A percentile compares a stretch with the other conserved stretches of the same genome.
These are phyloP conservation scores for Candida jianshihensis DNA, from an alignment of 805 yeast species.

Conservation along the genomic window DNA sequence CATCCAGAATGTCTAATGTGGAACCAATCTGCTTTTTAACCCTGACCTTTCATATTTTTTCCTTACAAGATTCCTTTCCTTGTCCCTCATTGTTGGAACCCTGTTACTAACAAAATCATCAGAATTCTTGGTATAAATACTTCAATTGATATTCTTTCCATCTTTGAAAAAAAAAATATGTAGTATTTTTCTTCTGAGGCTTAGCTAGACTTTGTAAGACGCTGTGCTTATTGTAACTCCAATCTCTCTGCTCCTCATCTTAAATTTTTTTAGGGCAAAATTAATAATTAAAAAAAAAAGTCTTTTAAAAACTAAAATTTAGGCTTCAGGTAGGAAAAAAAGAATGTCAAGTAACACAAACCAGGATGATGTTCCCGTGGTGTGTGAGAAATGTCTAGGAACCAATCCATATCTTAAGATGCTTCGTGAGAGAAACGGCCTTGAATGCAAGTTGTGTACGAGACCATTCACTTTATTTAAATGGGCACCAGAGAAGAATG, in stretches of 20 bases:
- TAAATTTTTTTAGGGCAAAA: no score
- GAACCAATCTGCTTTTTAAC: slow-evolving; percentile 66
- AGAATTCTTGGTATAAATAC: no score
- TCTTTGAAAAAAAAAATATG: no score
- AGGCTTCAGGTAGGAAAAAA: no score
- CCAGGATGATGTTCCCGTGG: slow-evolving; percentile 38
- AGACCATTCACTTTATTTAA: slow-evolving; percentile 76
- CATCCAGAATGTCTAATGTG: slow-evolving; percentile 59
- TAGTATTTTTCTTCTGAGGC: no score
- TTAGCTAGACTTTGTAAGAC: no score
- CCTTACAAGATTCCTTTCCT: background rate
- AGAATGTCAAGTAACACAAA: no score
- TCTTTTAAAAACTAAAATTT: no score
- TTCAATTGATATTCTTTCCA: no score
- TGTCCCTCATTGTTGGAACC: background rate
- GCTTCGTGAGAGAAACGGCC: slow-evolving; percentile 64
- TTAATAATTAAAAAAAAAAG: no score
- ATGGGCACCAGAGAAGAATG: slow-evolving; percentile 51
- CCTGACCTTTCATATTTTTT: slow-evolving; percentile 33
- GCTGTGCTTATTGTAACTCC: no score
- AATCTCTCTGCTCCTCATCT: no score
- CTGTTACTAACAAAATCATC: background rate
- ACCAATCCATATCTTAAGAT: slow-evolving; percentile 57
- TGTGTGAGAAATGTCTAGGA: slow-evolving; percentile 75
- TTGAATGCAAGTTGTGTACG: slow-evolving; percentile 81